Evolutionary conservation across 805 yeast genomes (phyloP).

Genomic region (Blastobotrys chiropterorum): DNA sequence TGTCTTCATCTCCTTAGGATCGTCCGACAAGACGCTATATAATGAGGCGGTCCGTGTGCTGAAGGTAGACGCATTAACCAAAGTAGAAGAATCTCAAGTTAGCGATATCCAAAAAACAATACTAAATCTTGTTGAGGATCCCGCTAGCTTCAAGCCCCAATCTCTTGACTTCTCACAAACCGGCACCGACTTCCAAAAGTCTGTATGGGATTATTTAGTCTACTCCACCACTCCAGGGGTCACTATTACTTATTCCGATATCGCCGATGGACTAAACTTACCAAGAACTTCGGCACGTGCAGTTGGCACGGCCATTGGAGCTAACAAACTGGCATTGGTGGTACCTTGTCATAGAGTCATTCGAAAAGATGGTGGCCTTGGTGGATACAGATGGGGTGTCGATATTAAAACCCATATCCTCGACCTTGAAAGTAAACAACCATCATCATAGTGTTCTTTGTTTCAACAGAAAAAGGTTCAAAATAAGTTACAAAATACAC

Average conservation of each 20-base stretch:
- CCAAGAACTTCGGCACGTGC: neutral
- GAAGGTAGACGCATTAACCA: neutral
- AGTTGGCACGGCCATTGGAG: neutral
- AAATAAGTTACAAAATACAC: no score
- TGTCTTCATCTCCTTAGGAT: neutral
- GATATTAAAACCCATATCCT: neutral
- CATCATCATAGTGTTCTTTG: no score
- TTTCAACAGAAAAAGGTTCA: no score
- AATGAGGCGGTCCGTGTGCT: neutral
- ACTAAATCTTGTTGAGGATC: neutral
- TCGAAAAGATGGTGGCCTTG: neutral
- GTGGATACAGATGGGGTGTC: neutral
- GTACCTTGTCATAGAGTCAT: neutral
- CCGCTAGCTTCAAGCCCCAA: neutral
- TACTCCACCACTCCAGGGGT: neutral
- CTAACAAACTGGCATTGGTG: neutral
- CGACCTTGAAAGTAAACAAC: neutral
- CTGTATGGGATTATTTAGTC: neutral
- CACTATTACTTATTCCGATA: neutral
- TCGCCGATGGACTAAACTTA: neutral
- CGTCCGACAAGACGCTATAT: neutral
- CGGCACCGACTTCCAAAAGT: neutral
- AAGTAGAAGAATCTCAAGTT: neutral
- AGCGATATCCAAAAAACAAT: neutral
- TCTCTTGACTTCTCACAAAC: neutral